A percentile compares a stretch with the other conserved stretches of the same genome.
These are phyloP conservation scores for Claviceps pazoutovae DNA, from an alignment of 2,329 filamentous ascomycete species.

Conservation along the genomic window DNA sequence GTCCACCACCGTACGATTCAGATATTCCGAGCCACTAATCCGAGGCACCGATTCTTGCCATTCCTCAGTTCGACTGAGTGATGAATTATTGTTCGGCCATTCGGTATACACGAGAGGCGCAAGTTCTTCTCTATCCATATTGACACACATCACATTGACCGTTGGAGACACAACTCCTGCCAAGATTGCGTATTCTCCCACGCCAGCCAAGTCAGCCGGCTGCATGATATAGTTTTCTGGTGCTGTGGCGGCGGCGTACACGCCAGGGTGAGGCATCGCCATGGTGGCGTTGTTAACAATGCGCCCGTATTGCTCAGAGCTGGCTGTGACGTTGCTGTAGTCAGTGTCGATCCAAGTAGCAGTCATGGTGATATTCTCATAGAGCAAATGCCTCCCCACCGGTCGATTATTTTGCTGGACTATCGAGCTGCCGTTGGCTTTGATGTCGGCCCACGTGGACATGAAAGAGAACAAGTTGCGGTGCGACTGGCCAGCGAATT, in stretches of 20 bases:
- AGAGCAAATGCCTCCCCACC: slow-evolving; percentile 45
- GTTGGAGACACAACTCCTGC: slow-evolving; percentile 58
- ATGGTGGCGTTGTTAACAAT: slow-evolving; percentile 64
- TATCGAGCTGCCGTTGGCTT: slow-evolving; percentile 27
- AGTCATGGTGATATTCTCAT: slow-evolving; percentile 58
- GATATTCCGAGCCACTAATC: slow-evolving; percentile 19
- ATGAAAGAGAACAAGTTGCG: slow-evolving; percentile 54
- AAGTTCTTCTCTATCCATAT: slow-evolving; percentile 45
- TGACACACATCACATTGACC: slow-evolving; percentile 60
- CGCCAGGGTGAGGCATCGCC: slow-evolving; percentile 59
- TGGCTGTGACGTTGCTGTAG: slow-evolving; percentile 35
- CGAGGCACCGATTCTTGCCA: slow-evolving; percentile 28
- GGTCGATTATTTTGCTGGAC: slow-evolving; percentile 35
- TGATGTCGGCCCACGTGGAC: slow-evolving; percentile 37
- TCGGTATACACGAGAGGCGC: slow-evolving; percentile 47
- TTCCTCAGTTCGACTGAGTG: slow-evolving; percentile 17
- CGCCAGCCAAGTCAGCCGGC: slow-evolving; percentile 47
- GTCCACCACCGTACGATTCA: slow-evolving; percentile 49
- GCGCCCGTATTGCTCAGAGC: slow-evolving; percentile 35
- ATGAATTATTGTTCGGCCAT: slow-evolving; percentile 36
- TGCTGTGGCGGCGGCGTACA: slow-evolving; percentile 50
- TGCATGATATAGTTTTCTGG: slow-evolving; percentile 53
- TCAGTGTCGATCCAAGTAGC: slow-evolving; percentile 53
- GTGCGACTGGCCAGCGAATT: slow-evolving; percentile 56
- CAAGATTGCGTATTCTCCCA: slow-evolving; percentile 53